Conservation (phyloP, 1,284 basidiomycete species). For the Sparassis latifolia region DNA sequence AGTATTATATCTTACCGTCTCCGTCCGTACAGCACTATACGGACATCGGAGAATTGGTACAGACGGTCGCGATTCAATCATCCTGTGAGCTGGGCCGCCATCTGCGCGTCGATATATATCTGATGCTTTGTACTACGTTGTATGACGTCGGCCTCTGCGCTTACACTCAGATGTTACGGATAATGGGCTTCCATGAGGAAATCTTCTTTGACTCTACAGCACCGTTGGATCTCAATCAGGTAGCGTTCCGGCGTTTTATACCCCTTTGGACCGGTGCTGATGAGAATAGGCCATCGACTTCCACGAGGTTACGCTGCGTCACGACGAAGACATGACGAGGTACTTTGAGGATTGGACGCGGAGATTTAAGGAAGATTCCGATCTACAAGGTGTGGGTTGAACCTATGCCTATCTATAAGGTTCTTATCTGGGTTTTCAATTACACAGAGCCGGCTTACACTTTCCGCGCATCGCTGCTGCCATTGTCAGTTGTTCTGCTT, state of each 20-base stretch:
- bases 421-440: neutral
- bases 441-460: constrained; percentile 47
- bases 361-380: constrained; percentile 19
- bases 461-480: constrained; percentile 65
- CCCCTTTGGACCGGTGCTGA: neutral
- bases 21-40: constrained; percentile 46
- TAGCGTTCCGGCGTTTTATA: constrained; percentile 13
- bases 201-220: constrained; percentile 69
- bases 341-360: constrained; percentile 59
- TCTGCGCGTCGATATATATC: neutral
- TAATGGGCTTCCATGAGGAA: constrained; percentile 69
- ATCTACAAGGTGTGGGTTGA: constrained; percentile 15
- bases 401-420: neutral
- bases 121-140: constrained; percentile 15
- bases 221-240: constrained; percentile 68
- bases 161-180: constrained; percentile 61
- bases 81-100: constrained; percentile 31
- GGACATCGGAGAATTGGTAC: constrained; percentile 75
- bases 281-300: constrained; percentile 54
- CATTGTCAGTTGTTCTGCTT: constrained; percentile 57
- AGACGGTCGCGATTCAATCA: constrained; percentile 57
- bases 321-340: constrained; percentile 50
- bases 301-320: constrained; percentile 49
- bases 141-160: constrained; percentile 72
- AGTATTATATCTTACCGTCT: neutral